Evolutionary conservation across 208 protist genomes (phyloP), one percentile per base, ranked within the genome.

Genomic region (Kentomonas sorsogonicus): DNA sequence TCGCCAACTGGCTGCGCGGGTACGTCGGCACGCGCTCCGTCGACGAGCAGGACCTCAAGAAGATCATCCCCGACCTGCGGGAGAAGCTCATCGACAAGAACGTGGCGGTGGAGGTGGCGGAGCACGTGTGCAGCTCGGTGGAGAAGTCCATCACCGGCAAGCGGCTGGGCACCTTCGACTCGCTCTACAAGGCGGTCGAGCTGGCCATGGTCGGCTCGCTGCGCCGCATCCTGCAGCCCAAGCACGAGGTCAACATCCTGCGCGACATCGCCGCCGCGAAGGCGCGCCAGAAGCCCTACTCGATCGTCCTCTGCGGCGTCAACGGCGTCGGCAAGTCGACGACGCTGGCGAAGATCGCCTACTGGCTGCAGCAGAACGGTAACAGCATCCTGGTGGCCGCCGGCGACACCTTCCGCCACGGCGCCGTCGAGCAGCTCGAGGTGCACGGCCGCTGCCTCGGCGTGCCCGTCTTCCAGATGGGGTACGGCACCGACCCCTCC

Each of bases 281-380:
- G 58, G 59, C 81, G 27, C 66, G 89, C 20, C 68, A 82, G 13
- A 63, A 89, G 31, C 97, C 97, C 3, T 99, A 98, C 79, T 79
- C 89, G 0, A 98, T 99, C 45, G 88, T 97, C 18, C 94, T 99
- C 18, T 94, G 94, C 57, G 98, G 98, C 40, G 98, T 99, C n/a
- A 99, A 99, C 73, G 98, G 98, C 38, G 98, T 99, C 1, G 98
- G 99, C 31, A 99, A 99, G 83, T 98, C 93, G 0, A 99, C 98
- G 1, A 96, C 95, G n/a, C 82, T 99, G 4, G 84, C 98, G 16
- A 99, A 99, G 79, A 90, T 99, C 41, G 78, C 89, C 15, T 99
- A 93, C 71, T 99, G 94, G 93, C 79, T 99, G 33, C 75, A 89
- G 38, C 86, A 97, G 43, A 98, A 98, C 60, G 77, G 77, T 25